These are phyloP conservation scores for Ogataea henricii DNA, from an alignment of 805 yeast species.

Conservation along the genomic window DNA sequence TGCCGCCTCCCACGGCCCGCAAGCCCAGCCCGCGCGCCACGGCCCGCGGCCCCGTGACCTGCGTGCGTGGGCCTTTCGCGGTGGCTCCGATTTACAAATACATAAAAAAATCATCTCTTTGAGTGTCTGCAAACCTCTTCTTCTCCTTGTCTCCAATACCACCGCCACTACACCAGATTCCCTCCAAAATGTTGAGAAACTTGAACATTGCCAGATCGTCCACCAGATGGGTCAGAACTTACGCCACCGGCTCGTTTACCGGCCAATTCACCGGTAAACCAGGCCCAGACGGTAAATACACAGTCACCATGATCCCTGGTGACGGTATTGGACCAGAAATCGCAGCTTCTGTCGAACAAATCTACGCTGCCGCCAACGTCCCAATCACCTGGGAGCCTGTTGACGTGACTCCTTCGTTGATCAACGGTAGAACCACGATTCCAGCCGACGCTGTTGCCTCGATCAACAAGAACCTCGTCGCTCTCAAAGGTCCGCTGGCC, in stretches of 20 bases:
- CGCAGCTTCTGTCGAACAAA: conserved; percentile 89
- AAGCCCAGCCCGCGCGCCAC: background rate
- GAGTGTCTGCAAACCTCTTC: no score
- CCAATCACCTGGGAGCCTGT: conserved; percentile 98
- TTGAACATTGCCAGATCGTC: conserved; percentile 16
- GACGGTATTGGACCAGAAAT: conserved; percentile 98
- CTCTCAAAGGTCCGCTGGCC: conserved; percentile 96
- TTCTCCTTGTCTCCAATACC: no score
- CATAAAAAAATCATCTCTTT: no score
- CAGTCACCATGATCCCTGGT: conserved; percentile 96
- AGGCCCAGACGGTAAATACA: conserved; percentile 78
- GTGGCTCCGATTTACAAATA: no score
- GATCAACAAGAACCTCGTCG: conserved; percentile 90
- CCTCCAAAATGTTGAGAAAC: conserved; percentile 10
- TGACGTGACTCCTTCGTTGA: conserved; percentile 90
- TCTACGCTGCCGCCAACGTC: conserved; percentile 90
- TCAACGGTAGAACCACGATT: conserved; percentile 90
- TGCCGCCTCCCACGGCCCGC: background rate
- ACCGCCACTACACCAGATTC: background rate
- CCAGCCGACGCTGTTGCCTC: conserved; percentile 92
- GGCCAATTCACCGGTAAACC: conserved; percentile 69
- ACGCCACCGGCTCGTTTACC: conserved; percentile 46
- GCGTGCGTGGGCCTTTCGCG: no score
- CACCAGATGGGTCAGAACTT: conserved; percentile 28
- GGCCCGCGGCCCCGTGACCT: background rate